A percentile compares a stretch with the other conserved stretches of the same genome.
Evolutionary conservation across 2,329 filamentous ascomycete genomes (phyloP).

Genomic region (Ophioceras dolichostomum): DNA sequence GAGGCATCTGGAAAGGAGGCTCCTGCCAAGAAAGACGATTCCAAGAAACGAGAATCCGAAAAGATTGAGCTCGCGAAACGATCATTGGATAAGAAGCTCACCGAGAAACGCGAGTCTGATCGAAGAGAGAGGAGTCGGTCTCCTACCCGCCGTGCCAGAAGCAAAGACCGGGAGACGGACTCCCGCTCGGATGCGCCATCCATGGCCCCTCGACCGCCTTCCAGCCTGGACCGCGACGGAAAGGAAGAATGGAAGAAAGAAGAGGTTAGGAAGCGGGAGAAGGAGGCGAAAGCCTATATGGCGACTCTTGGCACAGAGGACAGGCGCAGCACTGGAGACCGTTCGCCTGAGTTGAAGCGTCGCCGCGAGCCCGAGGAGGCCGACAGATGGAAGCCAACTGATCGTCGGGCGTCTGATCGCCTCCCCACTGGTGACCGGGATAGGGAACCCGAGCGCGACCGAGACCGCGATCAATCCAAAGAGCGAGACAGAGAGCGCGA

Average conservation of each 20-base stretch:
- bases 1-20: not conserved
- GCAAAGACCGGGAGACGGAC: slow-evolving; percentile 25
- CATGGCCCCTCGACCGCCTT: slow-evolving; percentile 19
- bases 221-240: slow-evolving; percentile 31
- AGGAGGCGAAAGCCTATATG: slow-evolving; percentile 52
- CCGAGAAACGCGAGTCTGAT: slow-evolving; percentile 4
- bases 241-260: slow-evolving; percentile 47
- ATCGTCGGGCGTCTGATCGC: slow-evolving; percentile 19
- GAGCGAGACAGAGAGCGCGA: slow-evolving; percentile 8
- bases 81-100: no score
- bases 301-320: slow-evolving; percentile 43
- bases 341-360: slow-evolving; percentile 28
- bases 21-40: not conserved
- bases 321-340: slow-evolving; percentile 28
- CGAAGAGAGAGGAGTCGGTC: slow-evolving; percentile 28
- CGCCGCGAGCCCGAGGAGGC: slow-evolving; percentile 26
- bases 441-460: slow-evolving; percentile 6
- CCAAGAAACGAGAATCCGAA: not conserved
- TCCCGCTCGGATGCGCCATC: not conserved
- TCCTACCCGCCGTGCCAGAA: slow-evolving; percentile 14
- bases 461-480: slow-evolving; percentile 8
- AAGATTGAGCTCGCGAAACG: no score
- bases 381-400: slow-evolving; percentile 34
- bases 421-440: slow-evolving; percentile 17
- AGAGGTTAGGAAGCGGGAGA: slow-evolving; percentile 36